Evolutionary conservation across 1,139 yeast species (phyloP).

Genomic region (Spathaspora sp.): DNA sequence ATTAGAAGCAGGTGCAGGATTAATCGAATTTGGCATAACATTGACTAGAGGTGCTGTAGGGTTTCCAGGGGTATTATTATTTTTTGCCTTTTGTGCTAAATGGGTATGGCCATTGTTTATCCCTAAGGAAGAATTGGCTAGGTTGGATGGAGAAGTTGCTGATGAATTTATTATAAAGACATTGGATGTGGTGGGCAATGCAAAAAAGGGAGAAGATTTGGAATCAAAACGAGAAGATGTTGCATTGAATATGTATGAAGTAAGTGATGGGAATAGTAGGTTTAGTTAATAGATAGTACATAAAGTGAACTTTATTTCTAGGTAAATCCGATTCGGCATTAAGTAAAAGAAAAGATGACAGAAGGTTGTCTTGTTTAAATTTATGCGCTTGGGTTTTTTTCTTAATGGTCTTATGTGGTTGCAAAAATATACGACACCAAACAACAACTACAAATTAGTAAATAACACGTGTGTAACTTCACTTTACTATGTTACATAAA

Average conservation of each 20-base stretch:
- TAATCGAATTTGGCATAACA: constrained; percentile 81
- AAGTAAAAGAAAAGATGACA: too few relatives aligned
- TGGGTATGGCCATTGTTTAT: constrained; percentile 70
- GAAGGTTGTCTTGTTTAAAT: too few relatives aligned
- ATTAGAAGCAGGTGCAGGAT: constrained; percentile 66
- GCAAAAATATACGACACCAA: too few relatives aligned
- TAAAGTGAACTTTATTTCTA: neutral
- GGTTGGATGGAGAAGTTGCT: constrained; percentile 75
- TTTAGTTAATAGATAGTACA: neutral
- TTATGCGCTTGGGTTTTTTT: too few relatives aligned
- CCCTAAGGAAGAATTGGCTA: constrained; percentile 55
- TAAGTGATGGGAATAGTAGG: constrained; percentile 6
- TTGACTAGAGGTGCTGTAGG: constrained; percentile 91
- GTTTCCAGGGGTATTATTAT: constrained; percentile 76
- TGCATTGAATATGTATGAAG: neutral
- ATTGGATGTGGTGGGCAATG: constrained; percentile 23
- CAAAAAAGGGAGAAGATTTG: constrained; percentile 6
- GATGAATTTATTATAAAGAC: constrained; percentile 49
- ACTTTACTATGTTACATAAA: too few relatives aligned
- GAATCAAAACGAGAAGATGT: constrained; percentile 7
- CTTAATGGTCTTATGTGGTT: too few relatives aligned
- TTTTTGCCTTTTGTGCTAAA: constrained; percentile 59
- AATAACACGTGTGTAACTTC: too few relatives aligned
- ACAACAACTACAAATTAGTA: too few relatives aligned
- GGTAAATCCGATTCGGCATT: too few relatives aligned